Base-by-base conservation (phyloP, 2,329 filamentous ascomycete genomes). In the Penicillium sp. region DNA sequence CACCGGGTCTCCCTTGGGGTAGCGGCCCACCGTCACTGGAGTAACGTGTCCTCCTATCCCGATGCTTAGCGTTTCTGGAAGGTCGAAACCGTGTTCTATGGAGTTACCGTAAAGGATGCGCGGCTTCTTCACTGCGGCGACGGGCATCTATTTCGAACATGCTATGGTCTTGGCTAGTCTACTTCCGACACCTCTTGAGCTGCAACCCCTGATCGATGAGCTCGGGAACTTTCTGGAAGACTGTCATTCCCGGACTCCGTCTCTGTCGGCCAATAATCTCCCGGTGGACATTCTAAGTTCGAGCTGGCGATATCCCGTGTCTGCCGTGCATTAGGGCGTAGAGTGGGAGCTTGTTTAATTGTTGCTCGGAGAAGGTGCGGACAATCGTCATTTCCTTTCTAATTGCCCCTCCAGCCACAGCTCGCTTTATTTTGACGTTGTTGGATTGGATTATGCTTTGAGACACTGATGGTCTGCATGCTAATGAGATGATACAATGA, bases 61-160 rank as follows among this genome's bases (percentile, higher is more conserved):
- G 49, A 47, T 44, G 42, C 49, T 52, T 49, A 18, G 46, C 44
- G 31, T 49, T 49, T 54, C 52, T 49, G 52, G 52, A 52, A 54
- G 52, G 52, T 54, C 43, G 23, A 31, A 31, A 37, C 29, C 43
- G 25, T 15, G 31, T 44, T 47, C 48, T 38, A 52, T 52, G 50
- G 31, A 33, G 38, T 33, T 37, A 25, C 15, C 20, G 20, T 32
- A 8, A 37, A 44, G 13, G 25, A 23, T 45, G 41, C 41, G 41
- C 33, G 46, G 50, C 33, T 46, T 15, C 39, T 43, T 18, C 15
- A 15, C 20, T 29, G 25, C 24, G 20, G n/a, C 32, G 37, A 4
- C 6, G 18, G 18, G 23, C 24, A 40, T 23, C 5, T 23, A 23
- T 23, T 31, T 43, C 42, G 28, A 48, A 33, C 40, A 38, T 27